phyloP scores from a whole-genome alignment of 371 early-diverging fungal species.

The Choanephora cucurbitarum region DNA sequence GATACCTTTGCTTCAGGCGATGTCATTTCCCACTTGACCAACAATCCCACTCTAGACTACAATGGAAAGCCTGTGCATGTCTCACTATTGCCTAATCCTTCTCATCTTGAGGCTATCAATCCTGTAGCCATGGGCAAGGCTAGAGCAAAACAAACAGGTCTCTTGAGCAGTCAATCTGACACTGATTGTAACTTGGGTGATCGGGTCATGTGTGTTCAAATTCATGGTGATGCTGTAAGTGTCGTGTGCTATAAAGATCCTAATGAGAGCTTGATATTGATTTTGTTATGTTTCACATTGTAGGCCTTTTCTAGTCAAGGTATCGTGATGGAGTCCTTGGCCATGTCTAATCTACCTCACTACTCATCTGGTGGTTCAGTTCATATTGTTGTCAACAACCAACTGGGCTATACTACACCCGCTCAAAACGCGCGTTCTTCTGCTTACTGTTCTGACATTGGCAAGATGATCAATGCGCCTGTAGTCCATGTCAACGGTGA shows the following conservation, averaged over 20 bases:
- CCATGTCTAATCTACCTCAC: slow-evolving; percentile 90
- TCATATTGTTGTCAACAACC: slow-evolving; percentile 97
- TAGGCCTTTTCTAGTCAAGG: slow-evolving; percentile 87
- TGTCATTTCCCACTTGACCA: slow-evolving; percentile 86
- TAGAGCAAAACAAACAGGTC: slow-evolving; percentile 86
- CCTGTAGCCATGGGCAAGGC: slow-evolving; percentile 96
- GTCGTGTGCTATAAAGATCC: no score
- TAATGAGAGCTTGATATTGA: neutral
- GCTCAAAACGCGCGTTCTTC: slow-evolving; percentile 91
- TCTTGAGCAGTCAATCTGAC: slow-evolving; percentile 57
- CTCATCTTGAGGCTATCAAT: slow-evolving; percentile 88
- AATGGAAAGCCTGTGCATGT: slow-evolving; percentile 69
- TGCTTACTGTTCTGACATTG: slow-evolving; percentile 90
- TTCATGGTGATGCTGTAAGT: slow-evolving; percentile 92
- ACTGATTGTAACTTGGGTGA: slow-evolving; percentile 82
- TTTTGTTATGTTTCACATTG: no score
- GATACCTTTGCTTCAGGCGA: slow-evolving; percentile 83
- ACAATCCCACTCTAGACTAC: slow-evolving; percentile 75
- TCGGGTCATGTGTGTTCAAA: slow-evolving; percentile 86
- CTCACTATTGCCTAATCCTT: slow-evolving; percentile 91
- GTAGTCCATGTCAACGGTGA: slow-evolving; percentile 97
- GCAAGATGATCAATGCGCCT: slow-evolving; percentile 93
- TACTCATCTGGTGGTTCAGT: slow-evolving; percentile 92
- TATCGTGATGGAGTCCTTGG: slow-evolving; percentile 93
- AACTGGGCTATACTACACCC: slow-evolving; percentile 95